Conservation (phyloP, 257 asterid species). For the Anisodus acutangulus region DNA sequence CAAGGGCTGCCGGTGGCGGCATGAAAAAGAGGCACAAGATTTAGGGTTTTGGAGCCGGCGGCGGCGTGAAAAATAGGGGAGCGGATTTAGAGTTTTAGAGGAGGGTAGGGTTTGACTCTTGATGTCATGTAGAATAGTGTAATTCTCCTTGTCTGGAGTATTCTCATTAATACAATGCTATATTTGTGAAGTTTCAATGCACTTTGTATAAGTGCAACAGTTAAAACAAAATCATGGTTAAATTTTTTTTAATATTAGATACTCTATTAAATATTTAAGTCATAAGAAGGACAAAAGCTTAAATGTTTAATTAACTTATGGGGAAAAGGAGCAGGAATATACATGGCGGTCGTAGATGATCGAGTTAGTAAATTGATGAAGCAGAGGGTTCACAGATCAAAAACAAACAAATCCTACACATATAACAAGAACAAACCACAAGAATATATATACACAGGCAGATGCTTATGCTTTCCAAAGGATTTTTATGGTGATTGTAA, state of each 20-base stretch:
- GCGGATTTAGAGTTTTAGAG: no score
- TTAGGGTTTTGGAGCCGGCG: no score
- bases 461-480: constrained; percentile 23
- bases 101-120: no score
- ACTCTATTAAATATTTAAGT: neutral
- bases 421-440: constrained; percentile 31
- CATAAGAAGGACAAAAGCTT: neutral
- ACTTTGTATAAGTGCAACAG: constrained; percentile 17
- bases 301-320: neutral
- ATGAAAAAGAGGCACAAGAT: no score
- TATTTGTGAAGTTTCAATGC: neutral
- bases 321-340: constrained; percentile 28
- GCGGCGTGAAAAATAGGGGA: no score
- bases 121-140: no score
- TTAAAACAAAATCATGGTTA: constrained; percentile 16
- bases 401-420: constrained; percentile 35
- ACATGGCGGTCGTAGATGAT: constrained; percentile 7
- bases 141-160: no score
- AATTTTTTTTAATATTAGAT: neutral
- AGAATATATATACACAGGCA: neutral
- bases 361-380: constrained; percentile 6
- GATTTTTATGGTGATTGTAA: constrained; percentile 15
- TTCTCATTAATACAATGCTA: no score
- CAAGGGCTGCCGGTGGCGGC: no score
- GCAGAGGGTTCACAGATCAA: constrained; percentile 28